These are phyloP conservation scores for Vitellaria paradoxa DNA, from an alignment of 179 eudicot genomes.

Conservation along the genomic window DNA sequence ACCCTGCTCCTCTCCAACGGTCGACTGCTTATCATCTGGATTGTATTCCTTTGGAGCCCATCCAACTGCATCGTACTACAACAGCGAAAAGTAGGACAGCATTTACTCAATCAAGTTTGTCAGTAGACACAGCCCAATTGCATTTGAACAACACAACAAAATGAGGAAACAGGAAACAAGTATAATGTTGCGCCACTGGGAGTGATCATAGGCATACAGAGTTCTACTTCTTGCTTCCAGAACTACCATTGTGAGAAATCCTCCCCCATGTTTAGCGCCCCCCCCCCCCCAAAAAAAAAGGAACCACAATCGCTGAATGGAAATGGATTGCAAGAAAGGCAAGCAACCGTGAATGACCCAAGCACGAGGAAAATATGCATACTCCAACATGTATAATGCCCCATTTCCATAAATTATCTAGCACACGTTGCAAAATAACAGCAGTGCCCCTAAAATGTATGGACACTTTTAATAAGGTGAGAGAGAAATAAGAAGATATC, in stretches of 20 bases:
- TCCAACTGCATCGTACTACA: conserved; percentile 89
- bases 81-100: conserved; percentile 1
- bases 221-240: neutral
- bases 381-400: neutral
- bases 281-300: too few relatives aligned
- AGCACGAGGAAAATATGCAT: neutral
- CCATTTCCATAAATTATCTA: neutral
- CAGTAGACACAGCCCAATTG: neutral
- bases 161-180: neutral
- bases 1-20: conserved; percentile 49
- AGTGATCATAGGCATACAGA: neutral
- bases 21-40: conserved; percentile 74
- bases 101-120: neutral
- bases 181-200: neutral
- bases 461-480: too few relatives aligned
- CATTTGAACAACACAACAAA: neutral
- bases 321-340: too few relatives aligned
- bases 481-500: too few relatives aligned
- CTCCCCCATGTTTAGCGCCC: neutral
- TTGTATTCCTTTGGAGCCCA: conserved; percentile 99
- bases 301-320: too few relatives aligned
- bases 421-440: neutral
- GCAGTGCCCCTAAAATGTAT: neutral
- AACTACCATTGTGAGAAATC: neutral
- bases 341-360: too few relatives aligned